These are phyloP conservation scores for Typha latifolia DNA, from an alignment of 176 grass and related monocot species.

Conservation along the genomic window DNA sequence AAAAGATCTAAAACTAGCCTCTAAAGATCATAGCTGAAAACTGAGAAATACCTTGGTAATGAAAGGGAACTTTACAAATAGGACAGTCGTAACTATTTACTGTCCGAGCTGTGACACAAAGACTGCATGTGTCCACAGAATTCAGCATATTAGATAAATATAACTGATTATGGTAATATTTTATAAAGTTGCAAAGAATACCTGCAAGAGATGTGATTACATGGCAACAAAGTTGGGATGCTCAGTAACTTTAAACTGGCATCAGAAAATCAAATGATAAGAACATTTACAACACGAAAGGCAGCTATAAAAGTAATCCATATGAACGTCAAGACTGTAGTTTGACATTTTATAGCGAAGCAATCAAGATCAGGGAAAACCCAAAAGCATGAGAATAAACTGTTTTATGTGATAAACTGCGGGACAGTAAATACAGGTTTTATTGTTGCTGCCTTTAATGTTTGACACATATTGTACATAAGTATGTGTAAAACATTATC, in stretches of 20 bases:
- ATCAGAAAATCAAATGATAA: background rate
- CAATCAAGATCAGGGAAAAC: too few species aligned
- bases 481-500: too few species aligned
- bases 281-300: background rate
- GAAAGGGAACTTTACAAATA: constrained; percentile 61
- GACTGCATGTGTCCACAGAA: constrained; percentile 28
- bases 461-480: too few species aligned
- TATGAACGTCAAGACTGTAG: too few species aligned
- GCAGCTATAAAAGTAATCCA: background rate
- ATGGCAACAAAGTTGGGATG: constrained; percentile 64
- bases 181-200: constrained; percentile 8
- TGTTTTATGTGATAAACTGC: too few species aligned
- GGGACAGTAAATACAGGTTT: too few species aligned
- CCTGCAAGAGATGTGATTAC: constrained; percentile 89
- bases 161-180: background rate
- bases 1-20: background rate
- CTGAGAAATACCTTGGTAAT: constrained; percentile 41
- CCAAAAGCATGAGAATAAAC: too few species aligned
- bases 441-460: too few species aligned
- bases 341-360: too few species aligned
- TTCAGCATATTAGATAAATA: constrained; percentile 7
- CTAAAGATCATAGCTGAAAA: background rate
- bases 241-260: constrained; percentile 73
- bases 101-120: constrained; percentile 32
- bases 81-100: constrained; percentile 52